Evolutionary conservation across 2,329 filamentous ascomycete species (phyloP), one percentile per base, ranked within the genome.

Genomic region (Thermochaetoides dissita): DNA sequence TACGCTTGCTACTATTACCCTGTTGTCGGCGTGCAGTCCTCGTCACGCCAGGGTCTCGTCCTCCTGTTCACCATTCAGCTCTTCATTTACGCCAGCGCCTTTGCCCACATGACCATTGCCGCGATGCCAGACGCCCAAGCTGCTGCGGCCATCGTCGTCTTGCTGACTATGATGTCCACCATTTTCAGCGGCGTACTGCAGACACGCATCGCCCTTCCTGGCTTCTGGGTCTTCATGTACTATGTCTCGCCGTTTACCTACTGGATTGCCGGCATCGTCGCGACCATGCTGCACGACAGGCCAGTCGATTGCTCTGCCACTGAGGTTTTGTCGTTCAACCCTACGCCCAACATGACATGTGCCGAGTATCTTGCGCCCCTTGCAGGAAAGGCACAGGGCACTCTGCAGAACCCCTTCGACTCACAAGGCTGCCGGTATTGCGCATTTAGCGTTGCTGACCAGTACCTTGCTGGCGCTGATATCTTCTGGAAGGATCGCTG

Each of bases 191-290:
- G 79, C 55, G 79, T 84, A 3, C 61, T 85, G 41, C 74, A 79
- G 46, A 59, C 68, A 0, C 72, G 77, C 0, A 46, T 54, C 3
- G 65, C 68, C 0, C 65, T 86, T 1, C 81, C 81, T 0, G 68
- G 74, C 0, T 86, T 86, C 63, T 87, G 81, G 81, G 75, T 76
- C 46, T 85, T 84, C 63, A 85, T 85, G 81, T 82, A 84, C 58
- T 69, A 74, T 28, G 65, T 76, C 8, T 76, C 71, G 0, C 79
- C 78, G 0, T 78, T 83, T 45, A 82, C 76, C 0, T 84, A 84
- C 58, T 75, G 69, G 67, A 75, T 86, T 44, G 68, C 69, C 1
- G 80, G 76, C 8, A 79, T 86, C 59, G 68, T 83, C 2, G 67
- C 76, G 1, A 82, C 79, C 0, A 72, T 80, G 55, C 64, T 87